Evolutionary conservation across 2,329 filamentous ascomycete species (phyloP).

Genomic region (Neonectria sp.): DNA sequence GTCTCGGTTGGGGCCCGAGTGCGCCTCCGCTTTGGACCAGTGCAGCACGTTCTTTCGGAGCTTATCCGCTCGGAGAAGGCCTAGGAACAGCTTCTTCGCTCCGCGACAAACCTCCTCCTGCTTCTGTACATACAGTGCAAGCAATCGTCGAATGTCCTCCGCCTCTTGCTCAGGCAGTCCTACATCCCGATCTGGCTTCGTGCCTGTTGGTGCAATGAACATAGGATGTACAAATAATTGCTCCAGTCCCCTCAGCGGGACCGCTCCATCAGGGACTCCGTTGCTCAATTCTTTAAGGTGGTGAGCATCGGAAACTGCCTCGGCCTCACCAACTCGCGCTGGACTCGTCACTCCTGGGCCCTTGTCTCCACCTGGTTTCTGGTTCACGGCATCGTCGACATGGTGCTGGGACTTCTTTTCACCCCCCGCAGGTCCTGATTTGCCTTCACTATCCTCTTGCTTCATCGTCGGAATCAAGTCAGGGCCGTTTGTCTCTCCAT

Average conservation of each 20-base stretch:
- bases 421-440: neutral
- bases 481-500: slow-evolving; percentile 19
- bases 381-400: slow-evolving; percentile 15
- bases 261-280: slow-evolving; percentile 17
- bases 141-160: slow-evolving; percentile 81
- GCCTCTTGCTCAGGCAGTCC: slow-evolving; percentile 82
- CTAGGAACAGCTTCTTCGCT: slow-evolving; percentile 76
- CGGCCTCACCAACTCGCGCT: slow-evolving; percentile 15
- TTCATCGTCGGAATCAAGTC: slow-evolving; percentile 22
- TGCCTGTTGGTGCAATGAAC: slow-evolving; percentile 76
- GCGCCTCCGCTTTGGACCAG: slow-evolving; percentile 85
- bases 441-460: slow-evolving; percentile 28
- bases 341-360: neutral
- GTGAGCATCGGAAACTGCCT: slow-evolving; percentile 13
- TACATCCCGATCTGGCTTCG: slow-evolving; percentile 77
- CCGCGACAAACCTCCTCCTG: slow-evolving; percentile 87
- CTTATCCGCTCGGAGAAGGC: slow-evolving; percentile 80
- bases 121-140: slow-evolving; percentile 86
- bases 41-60: slow-evolving; percentile 79
- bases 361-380: slow-evolving; percentile 11
- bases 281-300: slow-evolving; percentile 28
- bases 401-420: slow-evolving; percentile 16
- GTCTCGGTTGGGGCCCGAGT: slow-evolving; percentile 75
- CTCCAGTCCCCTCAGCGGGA: slow-evolving; percentile 44
- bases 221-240: slow-evolving; percentile 79